Evolutionary conservation across 2,329 filamentous ascomycete species (phyloP).

Genomic region (Paraconiothyrium brasiliense): DNA sequence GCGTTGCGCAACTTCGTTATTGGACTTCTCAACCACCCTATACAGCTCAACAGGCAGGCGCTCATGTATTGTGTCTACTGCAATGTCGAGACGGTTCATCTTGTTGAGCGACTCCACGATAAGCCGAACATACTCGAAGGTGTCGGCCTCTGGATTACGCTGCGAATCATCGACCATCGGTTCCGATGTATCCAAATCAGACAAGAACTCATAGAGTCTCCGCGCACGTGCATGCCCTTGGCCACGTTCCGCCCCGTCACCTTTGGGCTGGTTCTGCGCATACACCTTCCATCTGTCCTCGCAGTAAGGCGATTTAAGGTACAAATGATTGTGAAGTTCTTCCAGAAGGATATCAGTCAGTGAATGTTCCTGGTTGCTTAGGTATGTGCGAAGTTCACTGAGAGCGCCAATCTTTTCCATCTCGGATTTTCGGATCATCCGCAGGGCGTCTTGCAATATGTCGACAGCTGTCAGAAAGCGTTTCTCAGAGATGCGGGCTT

Average conservation of each 20-base stretch:
- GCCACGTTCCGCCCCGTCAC: slow-evolving; percentile 43
- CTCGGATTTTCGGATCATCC: slow-evolving; percentile 84
- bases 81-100: slow-evolving; percentile 83
- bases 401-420: slow-evolving; percentile 91
- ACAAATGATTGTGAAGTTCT: slow-evolving; percentile 95
- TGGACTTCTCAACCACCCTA: slow-evolving; percentile 91
- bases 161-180: slow-evolving; percentile 83
- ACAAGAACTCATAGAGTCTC: slow-evolving; percentile 65
- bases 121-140: slow-evolving; percentile 90
- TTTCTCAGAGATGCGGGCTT: slow-evolving; percentile 95
- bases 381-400: slow-evolving; percentile 83
- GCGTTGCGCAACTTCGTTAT: slow-evolving; percentile 90
- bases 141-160: slow-evolving; percentile 94
- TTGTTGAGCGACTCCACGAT: slow-evolving; percentile 90
- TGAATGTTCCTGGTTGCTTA: slow-evolving; percentile 90
- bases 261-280: slow-evolving; percentile 69
- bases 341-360: slow-evolving; percentile 96
- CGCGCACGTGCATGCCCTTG: slow-evolving; percentile 58
- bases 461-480: slow-evolving; percentile 93
- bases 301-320: slow-evolving; percentile 97
- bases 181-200: slow-evolving; percentile 63
- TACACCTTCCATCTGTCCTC: slow-evolving; percentile 93
- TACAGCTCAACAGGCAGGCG: slow-evolving; percentile 93
- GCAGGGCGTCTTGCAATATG: slow-evolving; percentile 85
- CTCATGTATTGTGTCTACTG: slow-evolving; percentile 90